Conservation (phyloP, 1,139 yeast genomes). For the Saccharomyces hybrid region DNA sequence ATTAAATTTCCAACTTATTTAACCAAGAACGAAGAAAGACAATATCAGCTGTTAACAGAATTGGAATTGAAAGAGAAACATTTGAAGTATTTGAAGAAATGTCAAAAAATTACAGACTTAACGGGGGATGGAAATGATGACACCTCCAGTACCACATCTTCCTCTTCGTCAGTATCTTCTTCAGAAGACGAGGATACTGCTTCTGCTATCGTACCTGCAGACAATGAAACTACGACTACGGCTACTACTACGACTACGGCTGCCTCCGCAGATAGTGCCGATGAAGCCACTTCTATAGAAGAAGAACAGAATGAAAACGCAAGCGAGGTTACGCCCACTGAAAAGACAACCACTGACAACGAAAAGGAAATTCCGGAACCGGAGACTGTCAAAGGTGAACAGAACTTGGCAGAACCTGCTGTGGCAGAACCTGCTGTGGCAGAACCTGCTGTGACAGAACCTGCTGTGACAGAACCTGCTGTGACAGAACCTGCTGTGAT, state of each 20-base stretch:
- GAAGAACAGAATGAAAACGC: neutral
- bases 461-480: too few species aligned
- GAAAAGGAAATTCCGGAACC: neutral
- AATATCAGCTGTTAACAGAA: constrained; percentile 15
- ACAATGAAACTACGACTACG: neutral
- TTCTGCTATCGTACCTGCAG: constrained; percentile 1
- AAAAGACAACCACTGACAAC: neutral
- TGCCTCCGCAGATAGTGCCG: neutral
- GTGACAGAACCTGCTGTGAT: too few species aligned
- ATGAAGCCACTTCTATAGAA: neutral
- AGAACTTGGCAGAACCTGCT: neutral
- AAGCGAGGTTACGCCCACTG: neutral
- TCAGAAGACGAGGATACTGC: neutral
- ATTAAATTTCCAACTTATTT: constrained; percentile 9
- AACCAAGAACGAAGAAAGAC: constrained; percentile 21
- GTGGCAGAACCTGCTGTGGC: too few species aligned
- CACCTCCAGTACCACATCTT: neutral
- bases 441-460: too few species aligned
- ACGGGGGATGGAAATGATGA: constrained; percentile 4
- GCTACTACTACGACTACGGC: neutral
- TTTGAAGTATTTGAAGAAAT: constrained; percentile 16
- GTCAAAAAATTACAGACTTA: constrained; percentile 20
- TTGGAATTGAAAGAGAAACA: constrained; percentile 21
- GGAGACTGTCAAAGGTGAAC: neutral
- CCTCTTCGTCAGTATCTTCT: neutral